Conservation (phyloP, 805 yeast species). For the Danielozyma ontarioensis region DNA sequence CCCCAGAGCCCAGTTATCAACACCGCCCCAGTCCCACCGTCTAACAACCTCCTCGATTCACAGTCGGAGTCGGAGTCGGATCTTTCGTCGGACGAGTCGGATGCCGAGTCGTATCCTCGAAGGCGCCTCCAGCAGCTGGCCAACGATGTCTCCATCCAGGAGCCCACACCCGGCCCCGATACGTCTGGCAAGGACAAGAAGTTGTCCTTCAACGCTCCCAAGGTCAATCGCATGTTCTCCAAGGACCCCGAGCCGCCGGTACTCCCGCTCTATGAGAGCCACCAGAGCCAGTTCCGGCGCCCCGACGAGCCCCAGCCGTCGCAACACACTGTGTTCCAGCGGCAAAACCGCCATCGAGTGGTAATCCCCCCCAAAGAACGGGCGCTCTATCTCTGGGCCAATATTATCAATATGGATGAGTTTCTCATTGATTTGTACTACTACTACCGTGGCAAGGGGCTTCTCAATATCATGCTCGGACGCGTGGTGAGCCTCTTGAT, state of each 20-base stretch:
- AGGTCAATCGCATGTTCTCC: neutral
- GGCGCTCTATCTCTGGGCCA: constrained; percentile 95
- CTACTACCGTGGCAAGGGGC: constrained; percentile 83
- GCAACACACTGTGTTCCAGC: constrained; percentile 1
- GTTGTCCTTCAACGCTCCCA: constrained; percentile 9
- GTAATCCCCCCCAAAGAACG: constrained; percentile 52
- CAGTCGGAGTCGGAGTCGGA: constrained; percentile 32
- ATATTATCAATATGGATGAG: constrained; percentile 84
- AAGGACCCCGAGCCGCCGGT: neutral
- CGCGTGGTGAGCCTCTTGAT: constrained; percentile 66
- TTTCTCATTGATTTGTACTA: constrained; percentile 79
- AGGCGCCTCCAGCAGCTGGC: neutral
- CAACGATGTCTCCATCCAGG: neutral
- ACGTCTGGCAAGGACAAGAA: constrained; percentile 1
- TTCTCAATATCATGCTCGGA: constrained; percentile 66
- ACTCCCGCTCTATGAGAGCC: neutral
- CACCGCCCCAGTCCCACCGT: constrained; percentile 1
- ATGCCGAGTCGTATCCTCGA: neutral
- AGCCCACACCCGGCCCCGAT: constrained; percentile 3
- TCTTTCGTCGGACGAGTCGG: constrained; percentile 8
- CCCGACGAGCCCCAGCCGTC: neutral
- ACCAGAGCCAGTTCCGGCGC: neutral
- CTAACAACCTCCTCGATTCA: constrained; percentile 21
- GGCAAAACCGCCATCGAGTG: constrained; percentile 1
- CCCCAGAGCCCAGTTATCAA: constrained; percentile 2